A percentile compares a stretch with the other conserved stretches of the same genome.
phyloP scores from a whole-genome alignment of 208 protist species.

The Trichomonas tenax region DNA sequence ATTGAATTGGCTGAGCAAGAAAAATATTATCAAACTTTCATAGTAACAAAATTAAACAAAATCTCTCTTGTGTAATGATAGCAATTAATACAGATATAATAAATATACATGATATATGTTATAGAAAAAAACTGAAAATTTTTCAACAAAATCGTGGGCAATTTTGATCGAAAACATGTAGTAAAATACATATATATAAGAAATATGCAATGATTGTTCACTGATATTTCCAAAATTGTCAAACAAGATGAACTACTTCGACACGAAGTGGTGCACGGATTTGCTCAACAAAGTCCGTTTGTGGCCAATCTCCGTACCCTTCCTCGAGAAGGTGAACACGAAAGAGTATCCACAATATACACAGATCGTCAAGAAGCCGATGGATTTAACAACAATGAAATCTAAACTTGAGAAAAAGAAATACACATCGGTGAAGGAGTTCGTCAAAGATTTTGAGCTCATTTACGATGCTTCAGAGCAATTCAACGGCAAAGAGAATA shows the following conservation, averaged over 20 bases:
- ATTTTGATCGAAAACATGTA: too few relatives aligned
- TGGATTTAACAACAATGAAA: not conserved
- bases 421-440: not conserved
- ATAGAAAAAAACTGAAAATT: too few relatives aligned
- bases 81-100: too few relatives aligned
- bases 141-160: too few relatives aligned
- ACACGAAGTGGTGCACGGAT: not conserved
- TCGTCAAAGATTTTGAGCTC: not conserved
- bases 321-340: constrained; percentile 48
- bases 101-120: too few relatives aligned
- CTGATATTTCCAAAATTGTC: too few relatives aligned
- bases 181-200: too few relatives aligned
- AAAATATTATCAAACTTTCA: too few relatives aligned
- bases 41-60: too few relatives aligned
- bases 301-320: constrained; percentile 30
- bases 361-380: not conserved
- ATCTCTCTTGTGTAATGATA: too few relatives aligned
- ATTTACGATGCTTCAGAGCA: not conserved
- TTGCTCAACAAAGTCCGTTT: not conserved
- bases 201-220: too few relatives aligned
- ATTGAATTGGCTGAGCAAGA: too few relatives aligned
- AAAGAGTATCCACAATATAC: constrained; percentile 43
- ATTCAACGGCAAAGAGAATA: not conserved
- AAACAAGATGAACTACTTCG: not conserved
- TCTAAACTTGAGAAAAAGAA: not conserved